Base-by-base conservation (phyloP, 1,284 basidiomycete species). In the Ceratobasidium sp. region DNA sequence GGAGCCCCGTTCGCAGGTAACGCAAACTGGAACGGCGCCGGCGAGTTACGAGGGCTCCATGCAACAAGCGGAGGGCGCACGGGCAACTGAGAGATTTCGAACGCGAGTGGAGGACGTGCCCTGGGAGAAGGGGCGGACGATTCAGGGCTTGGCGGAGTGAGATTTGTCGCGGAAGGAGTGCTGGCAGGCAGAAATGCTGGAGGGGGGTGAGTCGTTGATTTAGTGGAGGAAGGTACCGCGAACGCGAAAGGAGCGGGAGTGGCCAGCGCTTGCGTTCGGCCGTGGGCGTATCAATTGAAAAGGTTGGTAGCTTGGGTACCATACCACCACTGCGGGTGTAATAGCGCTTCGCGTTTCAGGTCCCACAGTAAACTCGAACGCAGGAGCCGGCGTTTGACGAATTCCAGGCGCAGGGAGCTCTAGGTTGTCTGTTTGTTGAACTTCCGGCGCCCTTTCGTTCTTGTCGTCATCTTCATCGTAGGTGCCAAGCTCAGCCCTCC, bases 31-130 rank as follows among this genome's bases (percentile, higher is more conserved):
- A 72, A 62, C 29, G 69, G 69, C 4, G 41, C 29, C 22, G 69
- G 69, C 9, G 69, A 56, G 58, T 61, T 51, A 22, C 58, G 69
- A 9, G 69, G 69, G n/a, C 46, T 59, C 69, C 69, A 72, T 39
- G 46, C n/a, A 11, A 51, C 58, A 1, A 34, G 53, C 19, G 56
- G 69, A 37, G 69, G 24, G 24, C 69, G 69, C 16, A 72, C 29
- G 37, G 69, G 58, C 6, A 56, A 72, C 13, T 72, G 46, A 0
- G 46, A 51, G 31, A 72, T 46, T 22, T 72, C 58, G 29, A 72
- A 72, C 0, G 69, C 51, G n/a, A 69, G 34, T 16, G 69, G 56
- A 24, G 58, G 34, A 6, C 56, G 69, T 3, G 58, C 13, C 3
- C 1, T 37, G n/a, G 43, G 51, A 37, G 51, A 31, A 43, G 43